Evolutionary conservation across 1,139 yeast species (phyloP).

Genomic region (Schwanniomyces etchellsii): DNA sequence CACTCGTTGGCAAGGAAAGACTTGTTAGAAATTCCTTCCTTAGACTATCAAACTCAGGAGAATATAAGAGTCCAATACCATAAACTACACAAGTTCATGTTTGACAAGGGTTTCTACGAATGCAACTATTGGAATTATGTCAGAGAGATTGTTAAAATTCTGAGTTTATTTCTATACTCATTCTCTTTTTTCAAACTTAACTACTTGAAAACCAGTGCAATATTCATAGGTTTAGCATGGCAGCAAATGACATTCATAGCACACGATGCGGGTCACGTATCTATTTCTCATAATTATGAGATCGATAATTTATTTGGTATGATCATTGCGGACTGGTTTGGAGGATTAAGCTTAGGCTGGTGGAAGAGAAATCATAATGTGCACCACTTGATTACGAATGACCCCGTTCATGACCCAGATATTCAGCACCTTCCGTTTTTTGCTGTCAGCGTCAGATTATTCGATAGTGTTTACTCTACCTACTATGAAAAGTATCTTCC

Average conservation of each 20-base stretch:
- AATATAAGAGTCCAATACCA: constrained; percentile 52
- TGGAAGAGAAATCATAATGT: constrained; percentile 93
- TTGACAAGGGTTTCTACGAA: constrained; percentile 56
- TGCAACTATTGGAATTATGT: constrained; percentile 71
- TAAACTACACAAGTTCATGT: constrained; percentile 51
- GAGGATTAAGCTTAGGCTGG: constrained; percentile 92
- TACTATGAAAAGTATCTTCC: constrained; percentile 64
- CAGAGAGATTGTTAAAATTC: constrained; percentile 60
- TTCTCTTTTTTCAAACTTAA: constrained; percentile 42
- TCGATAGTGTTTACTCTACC: constrained; percentile 68
- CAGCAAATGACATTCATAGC: constrained; percentile 85
- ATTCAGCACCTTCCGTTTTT: constrained; percentile 90
- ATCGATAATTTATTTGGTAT: constrained; percentile 74
- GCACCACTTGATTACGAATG: constrained; percentile 83
- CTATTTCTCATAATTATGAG: constrained; percentile 76
- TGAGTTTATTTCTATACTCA: constrained; percentile 45
- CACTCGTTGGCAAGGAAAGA: constrained; percentile 49
- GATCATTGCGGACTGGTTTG: constrained; percentile 68
- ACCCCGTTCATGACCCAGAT: constrained; percentile 91
- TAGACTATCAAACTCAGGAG: constrained; percentile 66
- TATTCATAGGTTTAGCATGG: constrained; percentile 74
- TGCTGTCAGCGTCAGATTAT: constrained; percentile 71
- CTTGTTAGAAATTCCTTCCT: constrained; percentile 48
- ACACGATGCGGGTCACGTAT: constrained; percentile 86
- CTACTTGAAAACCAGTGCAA: constrained; percentile 53